Conservation (phyloP, 768 basidiomycete genomes). For the Lactarius akahatsu region DNA sequence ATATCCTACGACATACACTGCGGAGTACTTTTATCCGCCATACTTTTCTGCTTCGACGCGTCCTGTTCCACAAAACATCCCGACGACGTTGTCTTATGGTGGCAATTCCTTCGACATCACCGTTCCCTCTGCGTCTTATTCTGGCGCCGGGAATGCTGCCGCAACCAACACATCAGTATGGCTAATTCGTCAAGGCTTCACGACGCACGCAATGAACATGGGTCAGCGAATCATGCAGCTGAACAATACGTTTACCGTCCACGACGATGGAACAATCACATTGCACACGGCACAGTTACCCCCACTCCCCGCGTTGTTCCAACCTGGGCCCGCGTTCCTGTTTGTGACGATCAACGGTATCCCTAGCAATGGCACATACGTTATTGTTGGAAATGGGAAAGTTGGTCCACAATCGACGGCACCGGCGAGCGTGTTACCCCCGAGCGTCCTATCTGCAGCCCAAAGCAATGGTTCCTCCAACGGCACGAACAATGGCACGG, state of each 20-base stretch:
- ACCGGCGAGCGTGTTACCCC: conserved; percentile 47
- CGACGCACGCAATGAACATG: conserved; percentile 87
- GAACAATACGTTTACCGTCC: conserved; percentile 80
- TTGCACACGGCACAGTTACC: conserved; percentile 81
- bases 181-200: conserved; percentile 77
- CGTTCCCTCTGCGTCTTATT: conserved; percentile 62
- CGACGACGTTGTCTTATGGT: conserved; percentile 75
- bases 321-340: conserved; percentile 83
- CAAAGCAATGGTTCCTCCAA: not conserved
- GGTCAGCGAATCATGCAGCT: conserved; percentile 79
- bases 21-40: conserved; percentile 88
- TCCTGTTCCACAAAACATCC: conserved; percentile 68
- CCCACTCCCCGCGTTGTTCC: conserved; percentile 79
- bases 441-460: conserved; percentile 37
- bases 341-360: conserved; percentile 84
- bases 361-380: conserved; percentile 72
- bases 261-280: conserved; percentile 69
- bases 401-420: conserved; percentile 65
- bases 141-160: conserved; percentile 63
- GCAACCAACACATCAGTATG: conserved; percentile 73
- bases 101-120: conserved; percentile 75
- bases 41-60: conserved; percentile 74
- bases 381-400: conserved; percentile 76
- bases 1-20: conserved; percentile 75
- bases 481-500: not conserved